Evolutionary conservation across 768 basidiomycete genomes (phyloP).

Genomic region (Lactarius hatsudake): DNA sequence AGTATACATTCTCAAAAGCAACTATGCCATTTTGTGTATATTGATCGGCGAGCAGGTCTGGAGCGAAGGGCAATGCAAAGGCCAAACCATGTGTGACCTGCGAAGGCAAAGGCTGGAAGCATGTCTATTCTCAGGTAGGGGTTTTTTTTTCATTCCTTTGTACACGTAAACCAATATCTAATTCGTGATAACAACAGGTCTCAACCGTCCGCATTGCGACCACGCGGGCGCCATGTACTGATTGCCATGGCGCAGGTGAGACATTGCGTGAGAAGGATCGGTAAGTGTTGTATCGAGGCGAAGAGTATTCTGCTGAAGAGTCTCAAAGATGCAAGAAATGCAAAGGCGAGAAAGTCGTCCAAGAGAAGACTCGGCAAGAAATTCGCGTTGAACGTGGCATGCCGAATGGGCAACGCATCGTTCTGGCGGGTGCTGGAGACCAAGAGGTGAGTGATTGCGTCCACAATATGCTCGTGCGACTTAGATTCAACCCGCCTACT

Average conservation of each 20-base stretch:
- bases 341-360: constrained; percentile 78
- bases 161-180: neutral
- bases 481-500: neutral
- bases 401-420: constrained; percentile 77
- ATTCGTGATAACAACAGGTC: constrained; percentile 34
- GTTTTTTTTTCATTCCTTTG: no score
- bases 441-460: constrained; percentile 57
- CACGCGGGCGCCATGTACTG: constrained; percentile 56
- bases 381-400: constrained; percentile 87
- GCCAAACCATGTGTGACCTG: constrained; percentile 79
- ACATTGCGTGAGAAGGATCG: constrained; percentile 81
- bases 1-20: constrained; percentile 26
- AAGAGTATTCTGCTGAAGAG: constrained; percentile 17
- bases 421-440: constrained; percentile 90
- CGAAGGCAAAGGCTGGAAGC: constrained; percentile 79
- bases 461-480: neutral
- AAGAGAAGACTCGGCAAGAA: constrained; percentile 88
- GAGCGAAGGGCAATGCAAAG: constrained; percentile 80
- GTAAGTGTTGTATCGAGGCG: constrained; percentile 39
- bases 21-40: constrained; percentile 22
- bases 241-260: constrained; percentile 66
- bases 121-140: constrained; percentile 51
- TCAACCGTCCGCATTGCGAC: constrained; percentile 48
- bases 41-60: constrained; percentile 51
- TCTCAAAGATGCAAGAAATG: constrained; percentile 86